Conservation (phyloP, 495 filamentous ascomycete species). For the Tuber magnatum region DNA sequence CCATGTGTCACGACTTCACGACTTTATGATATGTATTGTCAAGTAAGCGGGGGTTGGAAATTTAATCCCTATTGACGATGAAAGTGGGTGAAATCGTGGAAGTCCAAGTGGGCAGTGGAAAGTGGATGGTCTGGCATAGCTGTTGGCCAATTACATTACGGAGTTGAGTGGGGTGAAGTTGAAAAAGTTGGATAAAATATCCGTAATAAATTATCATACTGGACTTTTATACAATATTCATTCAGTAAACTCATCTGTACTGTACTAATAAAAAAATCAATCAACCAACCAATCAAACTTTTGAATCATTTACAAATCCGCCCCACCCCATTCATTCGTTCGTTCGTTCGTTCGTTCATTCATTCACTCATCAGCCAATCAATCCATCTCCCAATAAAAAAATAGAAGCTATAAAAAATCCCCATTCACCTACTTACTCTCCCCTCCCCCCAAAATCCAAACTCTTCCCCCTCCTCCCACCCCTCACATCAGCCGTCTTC, state of each 20-base stretch:
- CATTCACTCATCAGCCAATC: neutral
- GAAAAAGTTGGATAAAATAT: neutral
- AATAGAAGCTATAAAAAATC: neutral
- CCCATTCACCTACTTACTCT: neutral
- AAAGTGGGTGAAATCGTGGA: neutral
- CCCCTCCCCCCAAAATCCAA: neutral
- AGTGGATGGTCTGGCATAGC: neutral
- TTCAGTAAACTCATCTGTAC: neutral
- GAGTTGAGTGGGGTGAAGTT: neutral
- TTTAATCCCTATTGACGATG: neutral
- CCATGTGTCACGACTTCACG: neutral
- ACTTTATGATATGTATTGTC: neutral
- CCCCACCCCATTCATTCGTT: neutral
- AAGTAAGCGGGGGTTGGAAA: neutral
- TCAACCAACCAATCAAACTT: neutral
- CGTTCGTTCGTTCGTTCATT: neutral
- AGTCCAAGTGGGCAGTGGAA: neutral
- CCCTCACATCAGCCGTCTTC: neutral
- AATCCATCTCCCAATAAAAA: neutral
- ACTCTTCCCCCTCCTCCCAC: neutral
- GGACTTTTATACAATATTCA: neutral
- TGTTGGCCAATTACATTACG: neutral
- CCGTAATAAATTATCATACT: neutral
- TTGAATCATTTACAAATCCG: neutral
- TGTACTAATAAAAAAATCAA: too few relatives aligned